A percentile compares a stretch with the other conserved stretches of the same genome.
Conservation (phyloP, 225 moss, liverwort and hornwort genomes). For the Pseudoscleropodium purum region DNA sequence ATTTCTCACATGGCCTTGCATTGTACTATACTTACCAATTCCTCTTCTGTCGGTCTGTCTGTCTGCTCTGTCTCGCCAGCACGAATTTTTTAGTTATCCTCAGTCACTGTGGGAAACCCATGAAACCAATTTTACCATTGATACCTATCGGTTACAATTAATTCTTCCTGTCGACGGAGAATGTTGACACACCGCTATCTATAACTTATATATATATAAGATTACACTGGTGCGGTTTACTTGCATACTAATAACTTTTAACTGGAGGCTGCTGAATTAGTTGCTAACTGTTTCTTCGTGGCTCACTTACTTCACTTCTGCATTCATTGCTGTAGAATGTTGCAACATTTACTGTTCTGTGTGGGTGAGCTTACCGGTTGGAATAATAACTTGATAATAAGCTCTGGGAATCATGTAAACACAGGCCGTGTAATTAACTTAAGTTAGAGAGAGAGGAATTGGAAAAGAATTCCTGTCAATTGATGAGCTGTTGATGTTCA, state of each 20-base stretch:
- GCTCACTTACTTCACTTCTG: not conserved
- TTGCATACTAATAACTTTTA: not conserved
- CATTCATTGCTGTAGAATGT: conserved; percentile 1
- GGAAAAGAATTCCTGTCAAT: not conserved
- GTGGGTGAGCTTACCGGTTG: not conserved
- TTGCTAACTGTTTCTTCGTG: not conserved
- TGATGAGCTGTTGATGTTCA: not conserved
- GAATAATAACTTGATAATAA: not conserved
- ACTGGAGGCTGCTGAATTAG: not conserved
- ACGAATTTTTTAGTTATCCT: not conserved
- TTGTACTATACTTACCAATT: not conserved
- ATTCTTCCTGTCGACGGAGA: not conserved
- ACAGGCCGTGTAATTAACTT: no score
- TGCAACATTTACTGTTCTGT: not conserved
- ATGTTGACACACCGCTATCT: not conserved
- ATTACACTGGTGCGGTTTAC: not conserved
- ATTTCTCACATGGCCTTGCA: not conserved
- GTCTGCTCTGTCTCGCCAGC: not conserved
- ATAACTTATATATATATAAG: no score
- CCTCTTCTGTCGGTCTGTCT: not conserved
- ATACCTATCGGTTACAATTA: not conserved
- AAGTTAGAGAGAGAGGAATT: not conserved
- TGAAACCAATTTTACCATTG: not conserved
- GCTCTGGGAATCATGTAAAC: not conserved
- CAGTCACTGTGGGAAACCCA: no score